These are phyloP conservation scores for Agastache rugosa DNA, from an alignment of 257 asterid genomes.

Conservation along the genomic window DNA sequence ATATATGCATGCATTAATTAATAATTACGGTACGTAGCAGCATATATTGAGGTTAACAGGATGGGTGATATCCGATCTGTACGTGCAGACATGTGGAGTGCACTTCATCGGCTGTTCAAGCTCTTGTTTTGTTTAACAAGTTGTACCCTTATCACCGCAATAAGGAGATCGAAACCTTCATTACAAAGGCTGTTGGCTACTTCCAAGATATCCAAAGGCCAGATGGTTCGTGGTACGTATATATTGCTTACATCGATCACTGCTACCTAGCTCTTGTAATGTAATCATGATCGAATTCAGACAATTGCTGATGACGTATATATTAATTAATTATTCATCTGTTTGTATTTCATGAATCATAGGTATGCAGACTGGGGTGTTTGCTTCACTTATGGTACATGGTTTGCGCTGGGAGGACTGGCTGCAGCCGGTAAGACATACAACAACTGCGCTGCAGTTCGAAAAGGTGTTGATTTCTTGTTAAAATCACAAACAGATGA, in stretches of 20 bases:
- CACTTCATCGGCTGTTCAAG: slow-evolving; percentile 75
- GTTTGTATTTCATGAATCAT: too few relatives aligned
- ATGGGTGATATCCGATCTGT: neutral
- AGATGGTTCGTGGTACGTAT: slow-evolving; percentile 92
- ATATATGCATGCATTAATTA: too few relatives aligned
- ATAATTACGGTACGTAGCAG: too few relatives aligned
- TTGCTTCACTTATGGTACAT: slow-evolving; percentile 80
- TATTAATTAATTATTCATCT: too few relatives aligned
- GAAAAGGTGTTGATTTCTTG: slow-evolving; percentile 64
- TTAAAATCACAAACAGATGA: slow-evolving; percentile 60
- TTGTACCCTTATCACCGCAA: slow-evolving; percentile 62
- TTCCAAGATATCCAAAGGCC: slow-evolving; percentile 64
- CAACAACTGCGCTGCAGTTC: slow-evolving; percentile 51
- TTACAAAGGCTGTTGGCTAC: slow-evolving; percentile 53
- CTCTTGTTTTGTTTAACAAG: slow-evolving; percentile 65
- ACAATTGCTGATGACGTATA: too few relatives aligned
- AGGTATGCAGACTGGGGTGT: slow-evolving; percentile 88
- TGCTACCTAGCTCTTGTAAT: too few relatives aligned
- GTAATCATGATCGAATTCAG: too few relatives aligned
- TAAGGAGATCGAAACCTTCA: slow-evolving; percentile 55
- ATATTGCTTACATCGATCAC: too few relatives aligned
- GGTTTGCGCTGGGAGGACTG: slow-evolving; percentile 83
- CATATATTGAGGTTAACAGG: neutral
- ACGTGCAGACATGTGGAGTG: slow-evolving; percentile 68
- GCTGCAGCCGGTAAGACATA: slow-evolving; percentile 69